Base-by-base conservation (phyloP, 352 stramenopile genomes). In the Albugo laibachii region DNA sequence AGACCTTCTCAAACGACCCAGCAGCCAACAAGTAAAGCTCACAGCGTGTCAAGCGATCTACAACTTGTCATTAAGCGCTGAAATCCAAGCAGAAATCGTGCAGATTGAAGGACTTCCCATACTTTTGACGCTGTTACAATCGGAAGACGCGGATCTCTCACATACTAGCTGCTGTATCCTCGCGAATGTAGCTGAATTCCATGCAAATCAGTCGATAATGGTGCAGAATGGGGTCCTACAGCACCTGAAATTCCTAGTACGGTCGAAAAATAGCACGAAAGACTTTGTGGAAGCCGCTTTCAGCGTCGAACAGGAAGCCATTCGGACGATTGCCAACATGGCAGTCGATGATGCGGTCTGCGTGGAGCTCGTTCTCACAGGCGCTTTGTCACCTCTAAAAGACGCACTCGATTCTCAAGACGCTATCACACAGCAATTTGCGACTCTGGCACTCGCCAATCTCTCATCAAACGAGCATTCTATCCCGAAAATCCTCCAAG, bases 131-230 rank as follows among this genome's bases (percentile, higher is more conserved):
- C 76, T 95, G 6, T 63, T 93, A 2, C 85, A 96, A 56, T 92
- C 78, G 11, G 65, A 78, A 6, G 89, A 97, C 54, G 66, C 66
- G 35, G 87, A 96, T 60, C 78, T 94, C 3, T 78, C 83, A 2
- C 89, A 96, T 49, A 86, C 96, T 52, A 66, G 74, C 0, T 83
- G 73, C 31, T 84, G 87, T 18, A 80, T 96, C 4, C 69, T 97
- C 1, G 89, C 89, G 1, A 97, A 97, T 48, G 63, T 97, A 11
- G 87, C 87, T 1, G 87, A 97, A 61, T 76, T 92, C 1, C 65
- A 95, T 35, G 87, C 96, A 54, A 97, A 97, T 61, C 93, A 97
- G 55, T 75, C 81, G 15, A 58, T 66, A 12, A 97, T 98, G 92
- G 89, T 97, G 4, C 83, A 96, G 36, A 66, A 89, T 50, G 93